These are phyloP conservation scores for Pseudogymnoascus sp. DNA, from an alignment of 2,329 filamentous ascomycete genomes.

Conservation along the genomic window DNA sequence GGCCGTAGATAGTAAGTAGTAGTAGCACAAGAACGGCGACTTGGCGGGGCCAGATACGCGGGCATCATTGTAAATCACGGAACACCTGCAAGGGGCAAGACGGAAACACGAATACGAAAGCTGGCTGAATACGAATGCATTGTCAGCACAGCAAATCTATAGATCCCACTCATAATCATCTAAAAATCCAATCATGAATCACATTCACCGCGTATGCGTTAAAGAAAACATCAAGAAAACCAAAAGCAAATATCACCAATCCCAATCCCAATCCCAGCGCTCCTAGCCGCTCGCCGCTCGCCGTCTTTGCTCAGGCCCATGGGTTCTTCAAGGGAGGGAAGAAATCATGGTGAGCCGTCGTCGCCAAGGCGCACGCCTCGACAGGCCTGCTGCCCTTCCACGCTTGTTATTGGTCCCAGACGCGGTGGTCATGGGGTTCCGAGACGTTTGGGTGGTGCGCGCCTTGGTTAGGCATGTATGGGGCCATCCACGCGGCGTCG, in stretches of 20 bases:
- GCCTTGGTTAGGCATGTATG: conserved; percentile 24
- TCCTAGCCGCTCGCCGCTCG: conserved; percentile 6
- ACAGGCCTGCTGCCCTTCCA: conserved; percentile 29
- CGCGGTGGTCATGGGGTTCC: conserved; percentile 19
- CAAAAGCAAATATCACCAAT: not conserved
- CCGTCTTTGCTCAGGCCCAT: conserved; percentile 7
- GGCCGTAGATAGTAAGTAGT: not conserved
- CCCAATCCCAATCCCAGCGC: not conserved
- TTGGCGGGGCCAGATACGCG: not conserved
- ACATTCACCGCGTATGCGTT: not conserved
- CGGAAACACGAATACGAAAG: not conserved
- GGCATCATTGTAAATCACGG: not conserved
- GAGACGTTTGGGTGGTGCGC: conserved; percentile 12
- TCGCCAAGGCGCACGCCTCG: conserved; percentile 3
- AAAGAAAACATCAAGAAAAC: not conserved
- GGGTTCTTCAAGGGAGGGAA: not conserved
- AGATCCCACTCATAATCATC: conserved; percentile 7
- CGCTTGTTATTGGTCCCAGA: conserved; percentile 30
- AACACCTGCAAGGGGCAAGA: not conserved
- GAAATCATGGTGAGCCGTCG: not conserved
- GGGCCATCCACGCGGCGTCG: conserved; percentile 35
- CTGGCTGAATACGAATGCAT: conserved; percentile 2
- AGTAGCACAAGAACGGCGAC: not conserved
- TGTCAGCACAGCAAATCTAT: conserved; percentile 5
- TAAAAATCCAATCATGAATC: conserved; percentile 9